Conservation (phyloP, 257 asterid species). For the Solanum sejunctum region DNA sequence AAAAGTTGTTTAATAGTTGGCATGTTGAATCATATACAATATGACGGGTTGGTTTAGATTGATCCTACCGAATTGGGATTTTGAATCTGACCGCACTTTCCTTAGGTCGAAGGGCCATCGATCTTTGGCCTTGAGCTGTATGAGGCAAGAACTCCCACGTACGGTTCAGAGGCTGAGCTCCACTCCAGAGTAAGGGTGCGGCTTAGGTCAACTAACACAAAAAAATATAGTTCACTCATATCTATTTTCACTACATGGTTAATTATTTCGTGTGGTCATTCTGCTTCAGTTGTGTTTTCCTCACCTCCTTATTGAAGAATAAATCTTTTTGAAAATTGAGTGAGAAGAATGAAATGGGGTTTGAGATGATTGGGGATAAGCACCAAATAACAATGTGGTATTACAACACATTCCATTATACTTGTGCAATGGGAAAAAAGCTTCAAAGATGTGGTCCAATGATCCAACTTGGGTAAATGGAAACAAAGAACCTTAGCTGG, state of each 20-base stretch:
- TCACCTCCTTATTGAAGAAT: background rate
- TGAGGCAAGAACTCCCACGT: too few species aligned
- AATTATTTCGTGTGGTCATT: background rate
- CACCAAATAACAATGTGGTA: background rate
- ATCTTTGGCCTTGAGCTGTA: too few species aligned
- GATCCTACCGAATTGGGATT: too few species aligned
- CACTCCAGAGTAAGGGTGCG: too few species aligned
- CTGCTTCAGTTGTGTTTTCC: background rate
- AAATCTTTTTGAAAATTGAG: background rate
- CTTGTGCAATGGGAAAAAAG: background rate
- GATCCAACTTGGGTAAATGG: conserved; percentile 2
- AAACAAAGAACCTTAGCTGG: conserved; percentile 2
- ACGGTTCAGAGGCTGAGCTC: too few species aligned
- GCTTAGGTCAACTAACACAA: too few species aligned
- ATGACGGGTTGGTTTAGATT: too few species aligned
- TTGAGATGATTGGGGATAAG: background rate
- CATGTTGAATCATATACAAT: too few species aligned
- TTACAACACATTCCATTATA: background rate
- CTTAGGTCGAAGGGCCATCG: too few species aligned
- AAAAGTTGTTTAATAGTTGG: too few species aligned
- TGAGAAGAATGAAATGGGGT: background rate
- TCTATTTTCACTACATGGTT: background rate
- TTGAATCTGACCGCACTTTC: too few species aligned
- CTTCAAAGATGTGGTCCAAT: conserved; percentile 1
- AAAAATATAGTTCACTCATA: background rate